phyloP scores from a whole-genome alignment of 257 asterid genomes.

The Nicotiana tomentosiformis region DNA sequence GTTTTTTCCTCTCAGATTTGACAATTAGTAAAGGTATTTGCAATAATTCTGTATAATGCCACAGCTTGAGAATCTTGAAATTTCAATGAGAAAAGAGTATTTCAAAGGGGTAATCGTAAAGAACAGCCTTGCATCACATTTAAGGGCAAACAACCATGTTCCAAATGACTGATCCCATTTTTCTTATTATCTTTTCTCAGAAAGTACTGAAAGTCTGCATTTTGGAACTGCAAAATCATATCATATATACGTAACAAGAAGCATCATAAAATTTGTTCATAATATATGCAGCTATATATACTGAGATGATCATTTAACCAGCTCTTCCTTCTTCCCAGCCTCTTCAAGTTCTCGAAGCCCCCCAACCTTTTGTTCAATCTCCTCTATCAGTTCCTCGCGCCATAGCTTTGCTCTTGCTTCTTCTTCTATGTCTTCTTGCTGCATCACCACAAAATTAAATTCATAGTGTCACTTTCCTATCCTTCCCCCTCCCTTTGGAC shows the following conservation, averaged over 20 bases:
- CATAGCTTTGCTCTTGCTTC: constrained; percentile 55
- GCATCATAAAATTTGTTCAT: background rate
- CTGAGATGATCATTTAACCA: constrained; percentile 28
- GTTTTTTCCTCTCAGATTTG: too few relatives aligned
- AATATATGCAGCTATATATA: background rate
- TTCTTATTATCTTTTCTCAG: background rate
- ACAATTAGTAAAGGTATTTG: background rate
- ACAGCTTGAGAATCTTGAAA: background rate
- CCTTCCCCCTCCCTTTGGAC: too few relatives aligned
- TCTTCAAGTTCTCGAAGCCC: constrained; percentile 71
- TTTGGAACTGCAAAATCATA: background rate
- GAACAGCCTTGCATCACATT: background rate
- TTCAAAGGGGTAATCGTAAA: background rate
- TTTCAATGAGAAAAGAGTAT: background rate
- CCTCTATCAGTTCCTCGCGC: constrained; percentile 84
- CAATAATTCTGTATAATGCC: background rate
- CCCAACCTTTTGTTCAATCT: constrained; percentile 79
- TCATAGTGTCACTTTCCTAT: background rate
- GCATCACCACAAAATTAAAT: constrained; percentile 13
- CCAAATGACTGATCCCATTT: background rate
- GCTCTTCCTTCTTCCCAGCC: constrained; percentile 53
- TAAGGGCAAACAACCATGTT: background rate
- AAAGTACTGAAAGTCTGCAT: background rate
- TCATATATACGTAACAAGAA: background rate
- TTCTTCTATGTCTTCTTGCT: constrained; percentile 89